Evolutionary conservation across 257 asterid genomes (phyloP).

Genomic region (Solanum tarapatanum): DNA sequence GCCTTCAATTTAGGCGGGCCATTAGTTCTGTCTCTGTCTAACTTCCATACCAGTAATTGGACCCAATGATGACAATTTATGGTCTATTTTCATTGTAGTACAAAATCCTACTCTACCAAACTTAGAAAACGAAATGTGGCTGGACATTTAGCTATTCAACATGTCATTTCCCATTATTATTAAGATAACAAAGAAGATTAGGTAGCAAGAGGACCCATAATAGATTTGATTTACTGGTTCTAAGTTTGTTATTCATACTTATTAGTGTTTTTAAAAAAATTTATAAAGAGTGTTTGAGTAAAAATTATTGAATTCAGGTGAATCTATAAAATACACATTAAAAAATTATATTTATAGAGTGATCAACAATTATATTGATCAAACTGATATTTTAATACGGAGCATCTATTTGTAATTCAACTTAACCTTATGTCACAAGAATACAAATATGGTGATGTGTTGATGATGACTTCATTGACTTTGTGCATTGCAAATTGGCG

Average conservation of each 20-base stretch:
- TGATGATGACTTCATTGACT: not conserved
- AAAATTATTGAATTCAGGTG: rapidly evolving
- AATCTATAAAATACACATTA: no score
- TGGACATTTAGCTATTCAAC: not conserved
- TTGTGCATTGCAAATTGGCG: not conserved
- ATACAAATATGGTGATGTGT: no score
- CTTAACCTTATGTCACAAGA: not conserved
- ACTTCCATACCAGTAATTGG: not conserved
- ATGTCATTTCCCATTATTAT: not conserved
- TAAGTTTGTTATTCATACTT: not conserved
- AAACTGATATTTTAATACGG: no score
- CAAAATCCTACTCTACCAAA: not conserved
- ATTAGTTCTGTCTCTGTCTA: not conserved
- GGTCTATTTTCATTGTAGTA: not conserved
- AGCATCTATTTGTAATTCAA: not conserved
- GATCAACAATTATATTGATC: no score
- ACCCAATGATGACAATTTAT: not conserved
- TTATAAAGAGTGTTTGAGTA: not conserved
- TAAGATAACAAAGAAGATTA: not conserved
- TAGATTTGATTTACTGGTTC: not conserved
- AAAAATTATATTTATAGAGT: not conserved
- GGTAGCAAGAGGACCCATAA: not conserved
- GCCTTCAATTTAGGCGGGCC: not conserved
- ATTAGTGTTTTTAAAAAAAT: no score
- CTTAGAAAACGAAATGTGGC: not conserved